These are phyloP conservation scores for Conticribra guillardii DNA, from an alignment of 108 stramenopile species.

Conservation along the genomic window DNA sequence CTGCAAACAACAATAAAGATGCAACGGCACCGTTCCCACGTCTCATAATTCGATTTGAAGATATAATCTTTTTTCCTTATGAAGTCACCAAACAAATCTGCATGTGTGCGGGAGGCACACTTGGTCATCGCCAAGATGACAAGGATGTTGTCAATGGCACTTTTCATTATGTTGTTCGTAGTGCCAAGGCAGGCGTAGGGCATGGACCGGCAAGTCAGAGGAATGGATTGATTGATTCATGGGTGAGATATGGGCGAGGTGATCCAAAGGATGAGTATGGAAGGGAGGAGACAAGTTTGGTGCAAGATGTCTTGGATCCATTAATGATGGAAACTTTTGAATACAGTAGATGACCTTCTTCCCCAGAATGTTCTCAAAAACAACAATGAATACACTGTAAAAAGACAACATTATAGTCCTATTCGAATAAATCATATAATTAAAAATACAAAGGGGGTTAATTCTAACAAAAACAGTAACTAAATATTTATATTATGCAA, in stretches of 20 bases:
- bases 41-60: slow-evolving; percentile 71
- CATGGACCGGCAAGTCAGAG: slow-evolving; percentile 63
- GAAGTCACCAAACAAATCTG: slow-evolving; percentile 61
- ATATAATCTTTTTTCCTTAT: slow-evolving; percentile 60
- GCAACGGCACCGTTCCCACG: slow-evolving; percentile 57
- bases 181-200: slow-evolving; percentile 76
- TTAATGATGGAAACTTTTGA: slow-evolving; percentile 49
- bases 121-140: slow-evolving; percentile 50
- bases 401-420: no score
- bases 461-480: no score
- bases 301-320: slow-evolving; percentile 49
- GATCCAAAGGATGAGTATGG: slow-evolving; percentile 43
- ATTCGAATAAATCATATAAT: no score
- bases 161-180: slow-evolving; percentile 66
- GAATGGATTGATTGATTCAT: slow-evolving; percentile 75
- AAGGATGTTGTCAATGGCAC: slow-evolving; percentile 46
- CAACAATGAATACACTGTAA: no score
- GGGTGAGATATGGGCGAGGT: slow-evolving; percentile 56
- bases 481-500: no score
- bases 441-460: no score
- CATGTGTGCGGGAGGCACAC: slow-evolving; percentile 76
- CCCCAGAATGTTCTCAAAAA: neutral
- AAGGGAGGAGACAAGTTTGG: slow-evolving; percentile 35
- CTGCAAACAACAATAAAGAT: slow-evolving; percentile 4
- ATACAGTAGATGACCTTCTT: slow-evolving; percentile 24